Base-by-base conservation (phyloP, 192 early-diverging fungal genomes). In the Phlyctochytrium bullatum region DNA sequence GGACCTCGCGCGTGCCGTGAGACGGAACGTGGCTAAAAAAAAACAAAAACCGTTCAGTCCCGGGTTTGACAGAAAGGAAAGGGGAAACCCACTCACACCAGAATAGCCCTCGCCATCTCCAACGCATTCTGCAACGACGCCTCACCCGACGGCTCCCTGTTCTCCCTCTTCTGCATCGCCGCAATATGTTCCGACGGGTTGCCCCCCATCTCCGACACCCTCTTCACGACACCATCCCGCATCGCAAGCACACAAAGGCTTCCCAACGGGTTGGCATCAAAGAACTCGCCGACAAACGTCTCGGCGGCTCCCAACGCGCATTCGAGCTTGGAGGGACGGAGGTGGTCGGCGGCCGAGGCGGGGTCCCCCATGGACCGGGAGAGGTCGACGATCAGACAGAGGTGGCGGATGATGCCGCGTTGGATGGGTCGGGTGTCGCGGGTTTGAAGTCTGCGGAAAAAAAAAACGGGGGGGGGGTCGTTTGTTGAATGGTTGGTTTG, bases 251-350 rank as follows among this genome's bases (percentile, higher is more conserved):
- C 72, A 14, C 91, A 88, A 29, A 97, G 78, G 75, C 92, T 92
- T 6, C 90, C 89, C 27, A 98, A 89, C 0, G 96, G 95, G 71
- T 98, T 98, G 71, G 96, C 93, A 78, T 96, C 93, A 73, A 96
- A 93, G 71, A 87, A 98, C 70, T 97, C 95, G n/a, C 68, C 66
- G 1, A 96, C 75, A 67, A 93, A 98, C 36, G 83, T 76, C 56
- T 88, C 88, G 2, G 84, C 73, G 50, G 88, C 78, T 0, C 59
- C 76, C 14, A 95, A 72, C 0, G 88, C 86, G 34, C 89, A 84
- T 23, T 94, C 91, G 25, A 93, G 73, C 32, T 94, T 82, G 34
- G 88, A 89, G 0, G 95, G 95, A 34, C 82, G 80, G 51, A 97
- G 81, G 6, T 28, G 24, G 28, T 71, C 69, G 3, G 68, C 68